phyloP scores from a whole-genome alignment of 306 rosid species.

The Luffa acutangula region DNA sequence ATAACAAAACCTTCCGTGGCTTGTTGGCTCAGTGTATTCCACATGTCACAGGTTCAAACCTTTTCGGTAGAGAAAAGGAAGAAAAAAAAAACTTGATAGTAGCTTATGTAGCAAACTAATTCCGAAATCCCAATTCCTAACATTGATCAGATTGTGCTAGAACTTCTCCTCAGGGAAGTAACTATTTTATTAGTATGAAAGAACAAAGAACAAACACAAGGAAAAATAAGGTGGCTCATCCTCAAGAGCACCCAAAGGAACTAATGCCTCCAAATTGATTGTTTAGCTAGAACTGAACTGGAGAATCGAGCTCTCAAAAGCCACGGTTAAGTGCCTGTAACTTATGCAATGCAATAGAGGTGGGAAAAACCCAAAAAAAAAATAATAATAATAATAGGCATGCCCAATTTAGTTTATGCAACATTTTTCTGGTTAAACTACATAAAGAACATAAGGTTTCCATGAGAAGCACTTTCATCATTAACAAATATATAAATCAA shows the following conservation, averaged over 20 bases:
- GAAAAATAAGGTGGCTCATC: background rate
- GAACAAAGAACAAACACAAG: background rate
- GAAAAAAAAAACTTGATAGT: background rate
- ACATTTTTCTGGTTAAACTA: background rate
- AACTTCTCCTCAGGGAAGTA: background rate
- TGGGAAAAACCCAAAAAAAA: background rate
- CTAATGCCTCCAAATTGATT: background rate
- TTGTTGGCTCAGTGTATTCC: no score
- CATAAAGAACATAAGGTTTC: background rate
- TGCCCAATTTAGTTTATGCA: background rate
- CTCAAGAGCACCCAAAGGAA: background rate
- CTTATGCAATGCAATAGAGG: background rate
- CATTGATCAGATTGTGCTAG: background rate
- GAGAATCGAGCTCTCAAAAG: background rate
- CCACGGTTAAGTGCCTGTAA: background rate
- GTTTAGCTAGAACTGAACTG: background rate
- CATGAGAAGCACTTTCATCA: background rate
- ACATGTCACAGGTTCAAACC: no score
- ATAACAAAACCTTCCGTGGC: background rate
- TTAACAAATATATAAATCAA: slow-evolving; percentile 3
- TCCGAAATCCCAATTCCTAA: background rate
- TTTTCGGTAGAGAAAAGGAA: no score
- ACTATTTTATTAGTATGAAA: background rate
- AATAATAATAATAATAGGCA: background rate
- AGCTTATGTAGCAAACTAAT: background rate